Percentiles rank a stretch among this genome's conserved stretches.
Conservation (phyloP, 2,329 filamentous ascomycete genomes). For the Westerdykella ornata region DNA sequence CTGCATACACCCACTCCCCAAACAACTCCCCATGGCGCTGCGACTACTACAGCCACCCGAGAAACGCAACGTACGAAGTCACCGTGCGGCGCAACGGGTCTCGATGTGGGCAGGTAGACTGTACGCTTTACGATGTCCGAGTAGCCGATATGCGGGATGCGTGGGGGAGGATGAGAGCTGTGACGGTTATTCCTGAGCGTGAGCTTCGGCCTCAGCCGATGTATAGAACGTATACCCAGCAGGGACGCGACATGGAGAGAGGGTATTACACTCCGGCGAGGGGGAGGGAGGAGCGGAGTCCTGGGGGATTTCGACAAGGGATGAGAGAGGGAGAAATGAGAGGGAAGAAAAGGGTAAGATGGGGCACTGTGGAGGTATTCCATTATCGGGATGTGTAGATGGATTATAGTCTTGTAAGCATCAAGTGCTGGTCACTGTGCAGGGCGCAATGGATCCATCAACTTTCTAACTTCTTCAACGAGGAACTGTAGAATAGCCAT, state of each 20-base stretch:
- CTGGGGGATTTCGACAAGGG: no score
- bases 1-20: not conserved
- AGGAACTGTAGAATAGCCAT: no score
- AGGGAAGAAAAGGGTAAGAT: slow-evolving; percentile 1
- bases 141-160: slow-evolving; percentile 12
- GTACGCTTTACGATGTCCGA: not conserved
- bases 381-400: not conserved
- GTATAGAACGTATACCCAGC: no score
- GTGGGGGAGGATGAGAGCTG: slow-evolving; percentile 11
- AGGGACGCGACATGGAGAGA: no score
- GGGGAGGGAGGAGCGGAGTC: no score
- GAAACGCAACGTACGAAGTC: no score
- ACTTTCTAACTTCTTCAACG: no score
- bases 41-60: no score
- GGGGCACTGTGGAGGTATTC: slow-evolving; percentile 1
- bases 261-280: no score
- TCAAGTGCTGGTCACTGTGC: no score
- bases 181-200: not conserved
- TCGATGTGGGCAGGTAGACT: not conserved
- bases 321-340: not conserved
- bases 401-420: no score
- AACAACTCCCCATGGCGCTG: not conserved
- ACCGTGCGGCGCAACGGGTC: not conserved
- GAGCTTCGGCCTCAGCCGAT: not conserved
- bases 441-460: no score